phyloP scores from a whole-genome alignment of 441 rosid genomes.

The Erysimum pusillum region DNA sequence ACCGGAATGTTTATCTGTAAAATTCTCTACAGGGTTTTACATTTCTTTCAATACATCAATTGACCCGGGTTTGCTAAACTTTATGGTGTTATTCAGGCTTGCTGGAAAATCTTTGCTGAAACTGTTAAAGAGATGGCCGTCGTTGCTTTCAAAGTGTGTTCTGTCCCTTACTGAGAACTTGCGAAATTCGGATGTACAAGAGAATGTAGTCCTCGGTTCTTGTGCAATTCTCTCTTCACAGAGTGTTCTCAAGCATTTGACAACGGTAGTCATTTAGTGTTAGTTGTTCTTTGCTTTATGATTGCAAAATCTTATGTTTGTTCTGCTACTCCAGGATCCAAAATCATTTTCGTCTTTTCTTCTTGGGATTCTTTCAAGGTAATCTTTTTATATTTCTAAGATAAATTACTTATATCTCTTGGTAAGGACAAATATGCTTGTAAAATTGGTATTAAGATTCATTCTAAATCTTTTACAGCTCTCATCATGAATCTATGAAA shows the following conservation, averaged over 20 bases:
- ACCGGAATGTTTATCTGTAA: slow-evolving; percentile 17
- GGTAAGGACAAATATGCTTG: slow-evolving; percentile 17
- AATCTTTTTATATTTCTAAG: slow-evolving; percentile 32
- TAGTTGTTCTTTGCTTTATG: slow-evolving; percentile 38
- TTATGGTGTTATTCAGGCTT: slow-evolving; percentile 65
- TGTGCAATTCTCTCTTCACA: slow-evolving; percentile 94
- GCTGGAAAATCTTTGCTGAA: slow-evolving; percentile 96
- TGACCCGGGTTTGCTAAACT: slow-evolving; percentile 22
- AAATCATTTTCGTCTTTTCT: slow-evolving; percentile 85
- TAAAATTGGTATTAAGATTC: slow-evolving; percentile 35
- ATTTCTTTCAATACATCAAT: slow-evolving; percentile 33
- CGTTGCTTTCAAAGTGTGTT: slow-evolving; percentile 90
- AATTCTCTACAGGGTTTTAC: slow-evolving; percentile 15
- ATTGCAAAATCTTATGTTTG: slow-evolving; percentile 42
- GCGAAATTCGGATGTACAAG: slow-evolving; percentile 71
- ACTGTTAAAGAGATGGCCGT: slow-evolving; percentile 98
- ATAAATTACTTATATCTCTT: slow-evolving; percentile 19
- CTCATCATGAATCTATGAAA: slow-evolving; percentile 96
- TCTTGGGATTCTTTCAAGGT: slow-evolving; percentile 96
- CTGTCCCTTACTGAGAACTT: slow-evolving; percentile 77
- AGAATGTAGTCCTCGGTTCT: slow-evolving; percentile 91
- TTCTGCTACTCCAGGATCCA: slow-evolving; percentile 76
- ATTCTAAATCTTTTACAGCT: slow-evolving; percentile 61
- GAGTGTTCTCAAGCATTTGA: slow-evolving; percentile 95
- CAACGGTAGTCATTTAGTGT: slow-evolving; percentile 65